Evolutionary conservation across 2,329 filamentous ascomycete species (phyloP), one percentile per base, ranked within the genome.

Genomic region (Volutella citrinella): DNA sequence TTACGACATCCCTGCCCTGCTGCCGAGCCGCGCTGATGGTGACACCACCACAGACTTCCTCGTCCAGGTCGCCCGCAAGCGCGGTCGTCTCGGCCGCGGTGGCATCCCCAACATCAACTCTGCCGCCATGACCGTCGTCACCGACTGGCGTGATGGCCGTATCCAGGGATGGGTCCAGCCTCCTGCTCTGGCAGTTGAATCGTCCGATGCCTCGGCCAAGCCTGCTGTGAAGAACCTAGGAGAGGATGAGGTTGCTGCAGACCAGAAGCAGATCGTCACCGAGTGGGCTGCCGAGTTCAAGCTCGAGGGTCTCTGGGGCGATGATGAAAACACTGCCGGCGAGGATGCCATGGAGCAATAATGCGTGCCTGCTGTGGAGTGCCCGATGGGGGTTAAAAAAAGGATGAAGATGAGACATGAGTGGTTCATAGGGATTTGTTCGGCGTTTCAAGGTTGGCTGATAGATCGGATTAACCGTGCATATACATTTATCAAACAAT

Each of bases 261-360:
- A 88, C 47, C 81, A 94, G 61, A 89, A 94, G 69, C 69, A 88
- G 64, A 87, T 97, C 59, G 89, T 97, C 35, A 86, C 84, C 10
- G 83, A 94, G 60, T 95, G 91, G 89, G 87, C 90, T 7, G 81
- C 87, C 52, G 91, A 97, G 64, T 97, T 98, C 66, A 90, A 91
- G 69, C 74, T 98, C 8, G 93, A 96, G 43, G 93, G 88, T 3
- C 66, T 98, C 11, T 97, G 87, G 85, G 89, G 87, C 10, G 82
- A 88, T 56, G 80, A 57, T 17, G 59, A 49, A 14, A 55, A 42
- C 19, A 54, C 42, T 19, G 56, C 37, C 13, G 55, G 52, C 7
- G 65, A 45, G 5, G 72, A 75, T 37, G 68, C 64, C 32, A 78
- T 79, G 76, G 63, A 73, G 58, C 68, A 72, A 52, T 74, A 63